These are phyloP conservation scores for Ballota nigra DNA, from an alignment of 257 asterid genomes.

Conservation along the genomic window DNA sequence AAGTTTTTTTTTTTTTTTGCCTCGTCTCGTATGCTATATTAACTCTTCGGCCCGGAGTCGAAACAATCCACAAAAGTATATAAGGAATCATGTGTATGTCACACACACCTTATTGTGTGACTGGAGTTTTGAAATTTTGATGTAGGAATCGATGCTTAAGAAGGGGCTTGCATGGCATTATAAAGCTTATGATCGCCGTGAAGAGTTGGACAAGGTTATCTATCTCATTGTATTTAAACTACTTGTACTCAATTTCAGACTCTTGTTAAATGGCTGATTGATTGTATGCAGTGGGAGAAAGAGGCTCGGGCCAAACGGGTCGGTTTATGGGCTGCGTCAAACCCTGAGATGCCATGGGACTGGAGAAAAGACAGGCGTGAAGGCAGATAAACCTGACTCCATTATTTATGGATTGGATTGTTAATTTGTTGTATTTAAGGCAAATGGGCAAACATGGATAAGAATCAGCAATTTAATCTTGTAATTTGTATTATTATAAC, in stretches of 20 bases:
- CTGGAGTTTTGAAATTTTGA: background rate
- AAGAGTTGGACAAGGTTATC: constrained; percentile 67
- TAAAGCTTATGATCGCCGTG: constrained; percentile 75
- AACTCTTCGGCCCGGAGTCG: too few species aligned
- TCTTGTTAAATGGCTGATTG: background rate
- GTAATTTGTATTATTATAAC: background rate
- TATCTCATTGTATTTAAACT: background rate
- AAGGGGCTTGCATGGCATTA: constrained; percentile 95
- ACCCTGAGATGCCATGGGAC: constrained; percentile 99
- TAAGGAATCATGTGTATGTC: too few species aligned
- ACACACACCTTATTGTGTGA: too few species aligned
- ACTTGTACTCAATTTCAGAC: background rate
- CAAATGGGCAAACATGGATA: background rate
- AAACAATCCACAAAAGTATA: too few species aligned
- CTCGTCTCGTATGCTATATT: background rate
- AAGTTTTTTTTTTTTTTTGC: too few species aligned
- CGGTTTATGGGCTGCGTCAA: constrained; percentile 72
- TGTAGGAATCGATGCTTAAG: constrained; percentile 86
- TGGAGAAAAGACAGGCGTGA: constrained; percentile 89
- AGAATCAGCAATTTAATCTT: background rate
- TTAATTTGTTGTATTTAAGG: constrained; percentile 4
- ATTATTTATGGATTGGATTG: background rate
- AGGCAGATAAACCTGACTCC: constrained; percentile 36
- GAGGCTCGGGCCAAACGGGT: constrained; percentile 75
- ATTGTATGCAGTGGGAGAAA: constrained; percentile 73